Base-by-base conservation (phyloP, 306 rosid genomes). In the Gastrolobium bilobum region DNA sequence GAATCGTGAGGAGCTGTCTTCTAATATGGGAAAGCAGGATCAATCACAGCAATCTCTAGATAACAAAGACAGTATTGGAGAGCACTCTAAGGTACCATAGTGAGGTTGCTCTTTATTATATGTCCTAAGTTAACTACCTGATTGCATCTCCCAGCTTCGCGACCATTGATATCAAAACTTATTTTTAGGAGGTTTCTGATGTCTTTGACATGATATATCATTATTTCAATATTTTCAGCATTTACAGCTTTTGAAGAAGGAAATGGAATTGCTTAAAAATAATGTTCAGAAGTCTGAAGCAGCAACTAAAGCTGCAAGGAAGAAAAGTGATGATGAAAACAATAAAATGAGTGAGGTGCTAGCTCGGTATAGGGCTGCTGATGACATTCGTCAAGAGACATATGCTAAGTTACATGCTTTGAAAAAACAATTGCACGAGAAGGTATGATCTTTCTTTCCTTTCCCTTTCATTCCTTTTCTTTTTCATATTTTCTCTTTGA, bases 381-480 rank as follows among this genome's bases (percentile, higher is more conserved):
- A 91, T 87, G 86, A 75, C 67, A 73, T 75, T 81, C 98, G 98
- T 54, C 98, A 91, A 86, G 93, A 89, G 69, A 90, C 98, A 60
- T 90, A 86, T 44, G 84, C 81, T 10, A 81, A 91, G 83, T 79
- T 87, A 63, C 91, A 83, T 73, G 53, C 88, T 84, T 69, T 86
- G 88, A 93, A 70, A 84, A 86, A 85, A 79, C 91, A 87, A 58
- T 75, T 83, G 34, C 79, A 88, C 73, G 92, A 86, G 62, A 93
- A 91, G 98, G 97, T 91, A 14, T 73, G 78, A 67, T 68, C 13
- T 54, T 33, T 4, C 63, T 68, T 79, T 75, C 50, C 68, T 53
- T 56, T 30, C 38, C 38, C 8, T 29, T 63, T 35, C 37, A 29
- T 71, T 48, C 48, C 34, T 47, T 68, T 81, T 7, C 3, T 46